These are phyloP conservation scores for Astrothelium subdiscretum DNA, from an alignment of 495 filamentous ascomycete genomes.

Conservation along the genomic window DNA sequence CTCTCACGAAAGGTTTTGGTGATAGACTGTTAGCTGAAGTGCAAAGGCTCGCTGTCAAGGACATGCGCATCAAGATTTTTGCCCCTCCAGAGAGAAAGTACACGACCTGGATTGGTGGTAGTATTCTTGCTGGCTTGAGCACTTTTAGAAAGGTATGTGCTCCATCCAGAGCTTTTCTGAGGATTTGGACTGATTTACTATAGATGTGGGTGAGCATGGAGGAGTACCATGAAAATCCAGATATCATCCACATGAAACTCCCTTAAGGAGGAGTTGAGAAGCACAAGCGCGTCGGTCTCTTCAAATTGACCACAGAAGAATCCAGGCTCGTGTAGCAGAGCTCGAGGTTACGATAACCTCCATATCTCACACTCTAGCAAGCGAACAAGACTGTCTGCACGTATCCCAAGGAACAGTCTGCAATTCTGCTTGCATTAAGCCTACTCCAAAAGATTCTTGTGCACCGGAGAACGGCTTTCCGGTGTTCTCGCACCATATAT, in stretches of 20 bases:
- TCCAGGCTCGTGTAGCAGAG: no score
- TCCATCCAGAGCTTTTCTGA: not conserved
- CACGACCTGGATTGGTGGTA: conserved; percentile 96
- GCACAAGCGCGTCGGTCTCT: not conserved
- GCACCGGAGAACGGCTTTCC: not conserved
- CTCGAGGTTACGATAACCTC: no score
- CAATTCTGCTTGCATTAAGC: no score
- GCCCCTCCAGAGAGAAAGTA: conserved; percentile 96
- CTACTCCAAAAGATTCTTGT: not conserved
- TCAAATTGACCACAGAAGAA: no score
- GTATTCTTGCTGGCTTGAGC: conserved; percentile 91
- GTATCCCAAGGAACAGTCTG: no score
- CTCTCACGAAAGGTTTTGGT: conserved; percentile 87
- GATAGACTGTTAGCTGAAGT: conserved; percentile 86
- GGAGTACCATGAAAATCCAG: conserved; percentile 98
- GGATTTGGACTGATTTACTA: not conserved
- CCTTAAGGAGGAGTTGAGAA: conserved; percentile 37
- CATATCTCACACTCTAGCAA: no score
- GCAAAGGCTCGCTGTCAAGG: conserved; percentile 84
- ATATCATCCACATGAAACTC: conserved; percentile 96
- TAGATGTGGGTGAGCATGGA: conserved; percentile 99
- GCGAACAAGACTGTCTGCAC: no score
- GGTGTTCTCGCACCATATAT: not conserved
- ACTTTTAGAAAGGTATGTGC: conserved; percentile 87
- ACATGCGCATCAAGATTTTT: conserved; percentile 99